Conservation (phyloP, 2,329 filamentous ascomycete species). For the Aspergillus chevalieri region DNA sequence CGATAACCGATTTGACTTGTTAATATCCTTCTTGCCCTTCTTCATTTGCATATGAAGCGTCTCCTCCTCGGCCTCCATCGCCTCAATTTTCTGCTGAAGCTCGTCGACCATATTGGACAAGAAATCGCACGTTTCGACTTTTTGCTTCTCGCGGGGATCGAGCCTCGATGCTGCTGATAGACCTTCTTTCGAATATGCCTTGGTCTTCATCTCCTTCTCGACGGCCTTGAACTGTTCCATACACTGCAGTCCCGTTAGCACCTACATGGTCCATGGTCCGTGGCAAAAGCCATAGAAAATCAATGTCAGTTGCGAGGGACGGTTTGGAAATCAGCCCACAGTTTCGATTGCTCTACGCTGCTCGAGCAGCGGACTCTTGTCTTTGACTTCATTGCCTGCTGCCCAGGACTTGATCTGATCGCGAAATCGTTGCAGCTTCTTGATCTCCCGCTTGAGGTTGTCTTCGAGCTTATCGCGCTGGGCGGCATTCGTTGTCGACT, state of each 20-base stretch:
- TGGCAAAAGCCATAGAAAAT: not conserved
- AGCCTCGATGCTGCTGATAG: conserved; percentile 85
- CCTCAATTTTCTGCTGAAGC: conserved; percentile 87
- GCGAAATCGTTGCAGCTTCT: conserved; percentile 94
- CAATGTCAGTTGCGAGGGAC: not conserved
- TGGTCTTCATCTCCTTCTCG: conserved; percentile 99
- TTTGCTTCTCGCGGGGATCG: conserved; percentile 96
- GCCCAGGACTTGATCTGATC: conserved; percentile 99
- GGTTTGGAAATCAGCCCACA: conserved; percentile 45
- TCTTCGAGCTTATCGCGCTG: conserved; percentile 99
- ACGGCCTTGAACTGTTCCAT: conserved; percentile 99
- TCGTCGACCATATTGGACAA: conserved; percentile 82
- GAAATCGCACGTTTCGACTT: conserved; percentile 81
- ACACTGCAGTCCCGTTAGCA: conserved; percentile 34
- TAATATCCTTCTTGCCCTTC: conserved; percentile 82
- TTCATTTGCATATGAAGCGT: conserved; percentile 81
- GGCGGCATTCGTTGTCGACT: conserved; percentile 81
- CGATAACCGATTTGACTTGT: conserved; percentile 79
- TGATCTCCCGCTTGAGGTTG: conserved; percentile 97
- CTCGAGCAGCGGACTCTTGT: conserved; percentile 91
- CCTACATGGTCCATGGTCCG: not conserved
- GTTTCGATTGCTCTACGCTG: conserved; percentile 96
- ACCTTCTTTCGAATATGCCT: conserved; percentile 97
- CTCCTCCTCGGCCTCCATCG: conserved; percentile 84
- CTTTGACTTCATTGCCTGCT: conserved; percentile 97